Percentiles rank a stretch among this genome's conserved stretches.
These are phyloP conservation scores for Aegilops longissima DNA, from an alignment of 176 grass and related monocot species.

Conservation along the genomic window DNA sequence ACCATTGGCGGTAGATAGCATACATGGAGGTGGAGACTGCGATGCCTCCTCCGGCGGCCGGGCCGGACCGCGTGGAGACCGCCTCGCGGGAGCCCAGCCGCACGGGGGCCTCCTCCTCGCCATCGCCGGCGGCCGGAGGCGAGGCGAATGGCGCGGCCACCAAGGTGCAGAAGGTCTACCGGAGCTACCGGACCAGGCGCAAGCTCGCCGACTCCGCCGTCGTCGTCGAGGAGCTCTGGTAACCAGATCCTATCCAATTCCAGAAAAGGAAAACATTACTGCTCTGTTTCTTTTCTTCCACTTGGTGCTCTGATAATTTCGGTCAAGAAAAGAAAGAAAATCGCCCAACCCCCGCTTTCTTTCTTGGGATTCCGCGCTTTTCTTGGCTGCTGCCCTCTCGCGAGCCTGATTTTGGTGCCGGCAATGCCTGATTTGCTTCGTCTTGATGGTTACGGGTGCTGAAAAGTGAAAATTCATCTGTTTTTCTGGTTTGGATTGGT, in stretches of 20 bases:
- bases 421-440: not conserved
- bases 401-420: not conserved
- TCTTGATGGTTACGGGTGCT: not conserved
- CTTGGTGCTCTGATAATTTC: not conserved
- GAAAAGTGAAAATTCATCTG: not conserved
- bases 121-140: conserved; percentile 12
- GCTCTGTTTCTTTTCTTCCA: not conserved
- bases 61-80: not conserved
- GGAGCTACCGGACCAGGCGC: conserved; percentile 92
- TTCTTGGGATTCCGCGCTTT: not conserved
- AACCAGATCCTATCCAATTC: not conserved
- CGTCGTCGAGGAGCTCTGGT: conserved; percentile 99
- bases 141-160: conserved; percentile 60
- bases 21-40: conserved; percentile 37
- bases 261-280: not conserved
- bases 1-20: not conserved
- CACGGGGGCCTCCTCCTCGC: not conserved
- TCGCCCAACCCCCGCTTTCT: not conserved
- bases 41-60: not conserved
- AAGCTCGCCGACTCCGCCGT: conserved; percentile 91
- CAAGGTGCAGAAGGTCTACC: conserved; percentile 91
- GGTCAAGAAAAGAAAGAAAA: not conserved
- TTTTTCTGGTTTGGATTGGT: not conserved
- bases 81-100: not conserved
- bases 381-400: not conserved